Conservation (phyloP, 148 eudicot genomes). For the Tetragonia tetragonoides region DNA sequence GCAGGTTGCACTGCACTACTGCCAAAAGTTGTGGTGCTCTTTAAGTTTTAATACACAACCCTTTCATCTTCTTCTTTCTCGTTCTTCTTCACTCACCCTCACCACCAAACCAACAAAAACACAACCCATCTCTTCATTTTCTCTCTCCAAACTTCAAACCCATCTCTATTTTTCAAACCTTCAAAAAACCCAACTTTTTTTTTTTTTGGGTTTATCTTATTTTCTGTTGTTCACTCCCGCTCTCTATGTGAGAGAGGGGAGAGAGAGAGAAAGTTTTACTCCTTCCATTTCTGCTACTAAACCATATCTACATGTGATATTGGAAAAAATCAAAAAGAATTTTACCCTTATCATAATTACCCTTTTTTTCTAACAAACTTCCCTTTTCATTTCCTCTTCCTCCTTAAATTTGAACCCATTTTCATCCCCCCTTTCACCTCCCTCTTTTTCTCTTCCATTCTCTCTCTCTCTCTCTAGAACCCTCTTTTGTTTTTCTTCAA, state of each 20-base stretch:
- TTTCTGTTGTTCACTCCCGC: not conserved
- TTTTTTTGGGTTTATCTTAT: not conserved
- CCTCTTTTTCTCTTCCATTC: not conserved
- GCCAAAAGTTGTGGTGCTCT: conserved; percentile 33
- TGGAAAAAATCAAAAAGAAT: not conserved
- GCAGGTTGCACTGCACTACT: conserved; percentile 23
- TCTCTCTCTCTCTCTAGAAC: conserved; percentile 9
- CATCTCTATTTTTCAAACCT: too few relatives aligned
- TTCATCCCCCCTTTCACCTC: not conserved
- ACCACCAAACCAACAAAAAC: not conserved
- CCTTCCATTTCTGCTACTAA: conserved; percentile 5
- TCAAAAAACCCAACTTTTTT: not conserved
- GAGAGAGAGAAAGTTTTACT: conserved; percentile 5
- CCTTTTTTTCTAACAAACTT: conserved; percentile 26
- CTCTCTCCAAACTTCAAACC: not conserved
- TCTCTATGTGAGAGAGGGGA: not conserved
- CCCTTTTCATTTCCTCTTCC: conserved; percentile 15
- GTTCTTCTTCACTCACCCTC: not conserved
- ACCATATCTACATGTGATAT: conserved; percentile 1
- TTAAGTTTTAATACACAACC: conserved; percentile 4
- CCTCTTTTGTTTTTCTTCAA: not conserved
- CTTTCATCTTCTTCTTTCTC: not conserved
- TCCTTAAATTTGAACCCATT: not conserved
- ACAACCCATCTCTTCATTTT: not conserved
- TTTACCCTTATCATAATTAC: conserved; percentile 27